A percentile compares a stretch with the other conserved stretches of the same genome.
phyloP scores from a whole-genome alignment of 192 early-diverging fungal species.

The Podila minutissima region DNA sequence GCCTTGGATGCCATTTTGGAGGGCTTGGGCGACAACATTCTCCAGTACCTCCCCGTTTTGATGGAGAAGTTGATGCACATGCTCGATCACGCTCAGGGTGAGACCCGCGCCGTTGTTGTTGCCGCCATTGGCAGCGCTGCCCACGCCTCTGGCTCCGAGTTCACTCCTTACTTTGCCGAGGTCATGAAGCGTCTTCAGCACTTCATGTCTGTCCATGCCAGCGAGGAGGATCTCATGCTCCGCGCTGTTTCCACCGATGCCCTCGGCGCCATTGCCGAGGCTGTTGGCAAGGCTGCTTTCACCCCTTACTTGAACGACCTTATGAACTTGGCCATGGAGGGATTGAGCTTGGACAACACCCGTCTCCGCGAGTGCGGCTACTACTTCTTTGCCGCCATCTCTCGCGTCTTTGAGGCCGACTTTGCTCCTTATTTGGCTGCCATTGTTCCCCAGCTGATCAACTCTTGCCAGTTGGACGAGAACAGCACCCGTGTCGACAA shows the following conservation, averaged over 20 bases:
- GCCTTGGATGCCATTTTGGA: slow-evolving; percentile 91
- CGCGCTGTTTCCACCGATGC: slow-evolving; percentile 91
- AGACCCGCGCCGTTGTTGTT: slow-evolving; percentile 81
- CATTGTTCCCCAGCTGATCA: slow-evolving; percentile 83
- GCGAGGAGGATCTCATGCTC: slow-evolving; percentile 77
- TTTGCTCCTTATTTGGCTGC: slow-evolving; percentile 79
- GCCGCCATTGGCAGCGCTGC: slow-evolving; percentile 92
- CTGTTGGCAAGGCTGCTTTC: slow-evolving; percentile 88
- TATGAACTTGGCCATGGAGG: slow-evolving; percentile 83
- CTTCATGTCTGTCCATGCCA: slow-evolving; percentile 75
- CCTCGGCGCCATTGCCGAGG: slow-evolving; percentile 86
- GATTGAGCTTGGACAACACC: slow-evolving; percentile 77
- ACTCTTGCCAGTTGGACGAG: slow-evolving; percentile 84
- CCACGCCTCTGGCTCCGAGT: slow-evolving; percentile 78
- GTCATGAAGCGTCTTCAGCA: slow-evolving; percentile 75
- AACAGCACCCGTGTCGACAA: slow-evolving; percentile 47
- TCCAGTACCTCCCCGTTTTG: slow-evolving; percentile 84
- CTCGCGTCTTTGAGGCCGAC: slow-evolving; percentile 83
- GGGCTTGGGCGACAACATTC: slow-evolving; percentile 81
- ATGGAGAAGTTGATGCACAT: slow-evolving; percentile 87
- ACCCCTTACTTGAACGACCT: slow-evolving; percentile 76
- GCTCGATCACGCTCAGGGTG: slow-evolving; percentile 72
- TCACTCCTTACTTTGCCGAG: slow-evolving; percentile 82
- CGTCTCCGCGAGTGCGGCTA: slow-evolving; percentile 87
- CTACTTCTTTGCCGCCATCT: slow-evolving; percentile 87